Conservation (phyloP, 495 filamentous ascomycete genomes). For the Ascodesmis nigricans region DNA sequence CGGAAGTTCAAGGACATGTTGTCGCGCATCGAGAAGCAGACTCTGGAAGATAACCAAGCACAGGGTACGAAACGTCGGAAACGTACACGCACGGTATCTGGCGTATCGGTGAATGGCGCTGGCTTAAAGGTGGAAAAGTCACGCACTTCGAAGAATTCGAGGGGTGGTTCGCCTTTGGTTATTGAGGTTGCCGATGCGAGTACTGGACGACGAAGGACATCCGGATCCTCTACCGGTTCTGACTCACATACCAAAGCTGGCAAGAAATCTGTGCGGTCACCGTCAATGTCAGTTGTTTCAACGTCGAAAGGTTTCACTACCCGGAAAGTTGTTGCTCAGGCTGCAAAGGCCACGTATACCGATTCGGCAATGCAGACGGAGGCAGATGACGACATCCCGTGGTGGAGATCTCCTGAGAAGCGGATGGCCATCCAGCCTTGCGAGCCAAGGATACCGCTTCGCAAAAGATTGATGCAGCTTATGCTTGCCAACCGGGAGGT, state of each 20-base stretch:
- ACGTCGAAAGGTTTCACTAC: background rate
- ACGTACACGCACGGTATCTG: conserved; percentile 17
- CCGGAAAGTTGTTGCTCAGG: conserved; percentile 4
- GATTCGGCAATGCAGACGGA: conserved; percentile 29
- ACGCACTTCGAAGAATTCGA: too few relatives aligned
- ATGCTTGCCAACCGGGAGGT: conserved; percentile 16
- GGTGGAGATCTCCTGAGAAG: conserved; percentile 13
- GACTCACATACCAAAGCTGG: too few relatives aligned
- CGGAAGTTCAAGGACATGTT: conserved; percentile 19
- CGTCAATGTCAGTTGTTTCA: background rate
- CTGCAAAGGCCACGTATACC: conserved; percentile 24
- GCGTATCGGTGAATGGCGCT: too few relatives aligned
- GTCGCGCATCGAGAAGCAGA: conserved; percentile 19
- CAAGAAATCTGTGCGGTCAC: background rate
- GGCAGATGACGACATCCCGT: conserved; percentile 19
- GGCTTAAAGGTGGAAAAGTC: too few relatives aligned
- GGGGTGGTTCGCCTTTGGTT: too few relatives aligned
- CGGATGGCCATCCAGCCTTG: conserved; percentile 11
- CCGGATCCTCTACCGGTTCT: conserved; percentile 2
- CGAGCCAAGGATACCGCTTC: conserved; percentile 15
- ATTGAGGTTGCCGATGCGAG: too few relatives aligned
- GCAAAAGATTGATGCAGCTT: conserved; percentile 19
- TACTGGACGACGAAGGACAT: background rate
- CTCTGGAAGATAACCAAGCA: conserved; percentile 16
- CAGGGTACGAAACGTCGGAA: conserved; percentile 14